Evolutionary conservation across 805 yeast species (phyloP), one percentile per base, ranked within the genome.

Genomic region (Crinitomyces ghanaensis): DNA sequence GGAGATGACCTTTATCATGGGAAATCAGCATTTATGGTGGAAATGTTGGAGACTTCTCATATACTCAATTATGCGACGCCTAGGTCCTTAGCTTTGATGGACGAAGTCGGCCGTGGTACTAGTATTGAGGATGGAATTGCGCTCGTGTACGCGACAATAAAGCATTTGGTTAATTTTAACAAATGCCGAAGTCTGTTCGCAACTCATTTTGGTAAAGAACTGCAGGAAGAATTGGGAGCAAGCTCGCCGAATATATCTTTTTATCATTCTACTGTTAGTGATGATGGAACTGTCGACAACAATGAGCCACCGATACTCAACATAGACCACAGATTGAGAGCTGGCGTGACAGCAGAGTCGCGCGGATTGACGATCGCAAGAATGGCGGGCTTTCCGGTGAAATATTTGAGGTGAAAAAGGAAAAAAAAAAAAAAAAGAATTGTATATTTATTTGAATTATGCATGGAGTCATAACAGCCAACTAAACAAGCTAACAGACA

Each of bases 21-120:
- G 26, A 71, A 78, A 47, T 78, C 91, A n/a, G 84, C 95, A 0
- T 85, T 85, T 48, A 82, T 84, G 94, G 82, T 79, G 11, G 95
- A 85, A 47, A 83, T 85, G 94, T 65, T 76, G 25, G 95, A 85
- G 51, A 78, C 93, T 2, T 72, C 83, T 2, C 57, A 63, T 28
- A 83, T 85, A 22, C 51, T 85, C 23, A 60, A 68, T 24, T 68
- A 72, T 27, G 77, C 93, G 6, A 77, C 91, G 0, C 44, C 59
- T 1, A 59, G 66, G 22, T 82, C 95, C 0, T 58, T 85, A 40
- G 80, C 88, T 0, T 74, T 85, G 15, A 62, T 85, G 36, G 95
- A 85, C 54, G 95, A 85, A 48, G 74, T 85, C 15, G 95, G 95
- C 1, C 63, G 95, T 35, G 95, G 95, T 0, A 85, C 95, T 0